Base-by-base conservation (phyloP, 306 rosid species). In the Malus fusca region DNA sequence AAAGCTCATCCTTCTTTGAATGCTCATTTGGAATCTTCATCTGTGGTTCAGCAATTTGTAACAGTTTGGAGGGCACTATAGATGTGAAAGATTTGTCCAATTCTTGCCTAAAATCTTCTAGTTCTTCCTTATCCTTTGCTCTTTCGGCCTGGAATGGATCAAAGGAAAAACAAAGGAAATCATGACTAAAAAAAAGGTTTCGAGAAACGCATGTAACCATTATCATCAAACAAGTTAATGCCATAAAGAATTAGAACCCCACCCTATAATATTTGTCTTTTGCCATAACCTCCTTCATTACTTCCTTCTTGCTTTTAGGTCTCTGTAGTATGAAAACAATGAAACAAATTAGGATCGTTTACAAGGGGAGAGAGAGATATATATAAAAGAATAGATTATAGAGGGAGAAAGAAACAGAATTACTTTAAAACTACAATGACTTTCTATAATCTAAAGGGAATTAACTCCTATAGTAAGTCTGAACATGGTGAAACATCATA, bases 231-330 rank as follows among this genome's bases (percentile, higher is more conserved):
- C 64, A 67, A 43, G 64, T 78, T 62, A 65, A 30, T 33, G 40
- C 42, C 23, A 40, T 42, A 28, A 48, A 66, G 8, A 70, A 75
- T 62, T 68, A 73, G 78, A 67, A 65, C 14, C 9, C 51, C 60
- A 95, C 99, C 97, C 85, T 95, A 77, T 80, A 85, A 85, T 68
- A 82, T 73, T 95, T 95, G 92, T 96, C 89, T 79, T 92, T 95
- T n/a, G 81, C 73, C 25, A 95, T 90, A 60, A 95, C 74, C 84
- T 92, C 99, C 31, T 83, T 87, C 93, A 88, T 88, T 76, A 91
- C 93, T 84, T 95, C 97, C 88, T 88, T 90, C 86, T 90, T 88
- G 86, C 80, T 92, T 88, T 95, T 95, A 83, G 73, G 91, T 74
- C 75, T 90, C 97, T 95, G 93, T 81, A 74, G 66, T 48, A 82